A percentile compares a stretch with the other conserved stretches of the same genome.
Conservation (phyloP, 257 asterid genomes). For the Rehmannia glutinosa region DNA sequence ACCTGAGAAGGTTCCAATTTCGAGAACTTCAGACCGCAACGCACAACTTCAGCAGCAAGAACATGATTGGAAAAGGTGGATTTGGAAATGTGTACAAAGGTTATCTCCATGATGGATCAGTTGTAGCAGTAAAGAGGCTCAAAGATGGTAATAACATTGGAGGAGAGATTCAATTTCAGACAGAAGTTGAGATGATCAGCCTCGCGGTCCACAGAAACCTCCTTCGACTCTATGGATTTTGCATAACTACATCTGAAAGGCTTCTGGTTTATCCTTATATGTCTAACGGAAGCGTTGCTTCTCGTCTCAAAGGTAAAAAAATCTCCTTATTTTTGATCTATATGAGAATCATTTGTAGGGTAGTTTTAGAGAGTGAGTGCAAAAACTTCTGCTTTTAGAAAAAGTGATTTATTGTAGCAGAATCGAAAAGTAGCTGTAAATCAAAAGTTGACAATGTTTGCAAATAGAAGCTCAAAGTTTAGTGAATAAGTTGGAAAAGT, state of each 20-base stretch:
- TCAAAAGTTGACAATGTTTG: no score
- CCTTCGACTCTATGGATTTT: constrained; percentile 78
- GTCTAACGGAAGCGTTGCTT: constrained; percentile 97
- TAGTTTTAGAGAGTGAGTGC: no score
- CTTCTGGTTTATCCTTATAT: constrained; percentile 86
- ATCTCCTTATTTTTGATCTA: no score
- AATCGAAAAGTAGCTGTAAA: no score
- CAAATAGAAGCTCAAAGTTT: no score
- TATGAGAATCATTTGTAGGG: no score
- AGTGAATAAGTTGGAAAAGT: no score
- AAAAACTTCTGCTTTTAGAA: no score
- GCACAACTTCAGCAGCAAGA: constrained; percentile 80
- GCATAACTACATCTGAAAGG: constrained; percentile 68
- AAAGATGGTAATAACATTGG: constrained; percentile 70
- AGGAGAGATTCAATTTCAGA: constrained; percentile 89
- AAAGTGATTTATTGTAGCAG: no score
- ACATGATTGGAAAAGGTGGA: constrained; percentile 91
- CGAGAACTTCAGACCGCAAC: constrained; percentile 84
- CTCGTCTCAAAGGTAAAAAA: constrained; percentile 74
- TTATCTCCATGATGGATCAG: constrained; percentile 64
- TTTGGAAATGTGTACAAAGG: constrained; percentile 94
- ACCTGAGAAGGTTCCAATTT: constrained; percentile 66
- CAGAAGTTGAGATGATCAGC: constrained; percentile 93
- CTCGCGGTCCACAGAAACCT: constrained; percentile 90
- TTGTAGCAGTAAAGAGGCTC: constrained; percentile 89